Evolutionary conservation across 2,329 filamentous ascomycete species (phyloP).

Genomic region (Hirsutella thompsonii): DNA sequence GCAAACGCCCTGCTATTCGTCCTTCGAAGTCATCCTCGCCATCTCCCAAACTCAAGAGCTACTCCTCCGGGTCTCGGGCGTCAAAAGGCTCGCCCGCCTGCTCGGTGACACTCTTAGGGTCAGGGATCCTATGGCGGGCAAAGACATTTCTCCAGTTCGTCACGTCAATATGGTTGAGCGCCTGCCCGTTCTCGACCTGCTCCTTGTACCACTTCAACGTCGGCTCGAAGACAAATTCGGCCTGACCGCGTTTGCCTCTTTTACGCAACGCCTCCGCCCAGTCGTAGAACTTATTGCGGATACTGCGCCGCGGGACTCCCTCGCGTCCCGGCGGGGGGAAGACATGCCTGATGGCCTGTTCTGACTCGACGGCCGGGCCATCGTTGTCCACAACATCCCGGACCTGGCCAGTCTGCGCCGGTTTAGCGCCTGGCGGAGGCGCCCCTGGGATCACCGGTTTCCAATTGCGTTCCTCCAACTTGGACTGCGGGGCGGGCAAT

Average conservation of each 20-base stretch:
- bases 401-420: neutral
- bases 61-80: too few relatives aligned
- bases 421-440: slow-evolving; percentile 1
- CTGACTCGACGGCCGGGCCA: slow-evolving; percentile 7
- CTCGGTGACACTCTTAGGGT: slow-evolving; percentile 7
- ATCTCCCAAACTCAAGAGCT: too few relatives aligned
- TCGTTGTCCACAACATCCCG: slow-evolving; percentile 11
- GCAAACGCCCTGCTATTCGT: too few relatives aligned
- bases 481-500: slow-evolving; percentile 20
- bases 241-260: slow-evolving; percentile 1
- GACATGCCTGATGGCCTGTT: slow-evolving; percentile 19
- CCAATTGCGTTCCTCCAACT: slow-evolving; percentile 24
- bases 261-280: slow-evolving; percentile 12
- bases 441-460: slow-evolving; percentile 13
- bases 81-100: neutral
- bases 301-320: slow-evolving; percentile 13
- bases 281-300: slow-evolving; percentile 31
- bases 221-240: slow-evolving; percentile 27
- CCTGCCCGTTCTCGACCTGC: slow-evolving; percentile 31
- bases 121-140: slow-evolving; percentile 12
- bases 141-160: slow-evolving; percentile 29
- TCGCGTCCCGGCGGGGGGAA: slow-evolving; percentile 32
- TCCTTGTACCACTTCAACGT: slow-evolving; percentile 40
- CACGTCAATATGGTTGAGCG: slow-evolving; percentile 35
- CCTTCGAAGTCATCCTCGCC: too few relatives aligned